A percentile compares a stretch with the other conserved stretches of the same genome.
Conservation (phyloP, 176 grass and related monocot genomes). For the Dactylis glomerata region DNA sequence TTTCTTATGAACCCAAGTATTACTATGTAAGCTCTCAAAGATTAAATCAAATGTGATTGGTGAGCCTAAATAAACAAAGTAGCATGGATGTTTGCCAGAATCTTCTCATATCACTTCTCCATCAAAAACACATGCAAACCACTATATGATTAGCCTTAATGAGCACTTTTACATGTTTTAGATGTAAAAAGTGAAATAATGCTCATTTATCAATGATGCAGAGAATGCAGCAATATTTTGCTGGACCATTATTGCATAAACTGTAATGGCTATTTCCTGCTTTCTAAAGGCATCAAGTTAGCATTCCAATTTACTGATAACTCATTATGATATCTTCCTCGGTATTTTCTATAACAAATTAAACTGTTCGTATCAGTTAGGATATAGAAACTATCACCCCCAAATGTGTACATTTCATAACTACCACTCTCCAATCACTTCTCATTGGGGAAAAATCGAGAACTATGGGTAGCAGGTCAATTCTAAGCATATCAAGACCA, state of each 20-base stretch:
- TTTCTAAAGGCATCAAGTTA: background rate
- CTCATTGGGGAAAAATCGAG: background rate
- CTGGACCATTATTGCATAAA: background rate
- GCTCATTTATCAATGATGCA: background rate
- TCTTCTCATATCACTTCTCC: background rate
- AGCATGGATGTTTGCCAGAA: background rate
- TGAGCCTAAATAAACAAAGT: background rate
- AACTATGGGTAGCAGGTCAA: background rate
- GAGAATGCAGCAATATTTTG: background rate
- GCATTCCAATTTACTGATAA: background rate
- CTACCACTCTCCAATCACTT: background rate
- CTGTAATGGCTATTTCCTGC: background rate
- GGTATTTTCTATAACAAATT: background rate
- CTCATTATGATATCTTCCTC: background rate
- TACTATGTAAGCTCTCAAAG: background rate
- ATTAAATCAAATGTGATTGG: constrained; percentile 8
- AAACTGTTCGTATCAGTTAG: background rate
- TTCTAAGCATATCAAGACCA: background rate
- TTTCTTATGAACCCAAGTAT: constrained; percentile 6
- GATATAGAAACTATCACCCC: background rate
- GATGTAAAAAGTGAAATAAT: background rate
- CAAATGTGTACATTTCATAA: background rate
- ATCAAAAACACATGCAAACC: background rate
- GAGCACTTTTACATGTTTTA: background rate
- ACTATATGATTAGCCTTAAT: background rate